Base-by-base conservation (phyloP, 306 rosid species). In the Vachellia collinsii region DNA sequence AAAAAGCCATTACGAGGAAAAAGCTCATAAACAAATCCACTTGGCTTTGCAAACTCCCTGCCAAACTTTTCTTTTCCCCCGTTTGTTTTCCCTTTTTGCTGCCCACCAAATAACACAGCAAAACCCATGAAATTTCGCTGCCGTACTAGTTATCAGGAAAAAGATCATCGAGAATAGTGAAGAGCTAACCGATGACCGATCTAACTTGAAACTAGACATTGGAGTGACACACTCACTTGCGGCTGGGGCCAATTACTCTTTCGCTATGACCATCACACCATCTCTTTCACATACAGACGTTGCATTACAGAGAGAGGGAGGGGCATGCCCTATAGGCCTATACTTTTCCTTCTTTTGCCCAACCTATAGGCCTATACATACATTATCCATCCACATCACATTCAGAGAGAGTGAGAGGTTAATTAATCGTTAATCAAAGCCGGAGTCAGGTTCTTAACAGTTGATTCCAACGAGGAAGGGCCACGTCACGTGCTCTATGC, bases 401-500 rank as follows among this genome's bases (percentile, higher is more conserved):
- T 64, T 36, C 14, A 22, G 79, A 23, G 54, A 56, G 38, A 22
- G 46, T 38, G 39, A 12, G 70, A 19, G 75, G 58, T 64, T 16
- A 64, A 36, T 64, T 64, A 64, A 36, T 64, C 3, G 44, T 69
- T 43, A 48, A 8, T 12, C 17, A 11, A 77, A 42, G 70, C 17
- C 5, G 22, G 51, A 17, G 48, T 77, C 54, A 7, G 74, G 34
- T 29, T 29, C 56, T 46, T 50, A 74, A 69, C 44, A 23, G 47
- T 42, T 36, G 20, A 19, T 6, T 29, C 81, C 88, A 84, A 87
- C 79, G 37, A 76, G 3, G 36, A 19, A 25, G 6, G 20, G 80
- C 77, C 94, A 88, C 88, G 76, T 88, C 85, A 86, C 11, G 56
- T 36, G 4, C 42, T 64, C 71, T 66, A 14, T n/a, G 58, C 88